phyloP scores from a whole-genome alignment of 805 yeast genomes.

The Lipomyces yamadae region DNA sequence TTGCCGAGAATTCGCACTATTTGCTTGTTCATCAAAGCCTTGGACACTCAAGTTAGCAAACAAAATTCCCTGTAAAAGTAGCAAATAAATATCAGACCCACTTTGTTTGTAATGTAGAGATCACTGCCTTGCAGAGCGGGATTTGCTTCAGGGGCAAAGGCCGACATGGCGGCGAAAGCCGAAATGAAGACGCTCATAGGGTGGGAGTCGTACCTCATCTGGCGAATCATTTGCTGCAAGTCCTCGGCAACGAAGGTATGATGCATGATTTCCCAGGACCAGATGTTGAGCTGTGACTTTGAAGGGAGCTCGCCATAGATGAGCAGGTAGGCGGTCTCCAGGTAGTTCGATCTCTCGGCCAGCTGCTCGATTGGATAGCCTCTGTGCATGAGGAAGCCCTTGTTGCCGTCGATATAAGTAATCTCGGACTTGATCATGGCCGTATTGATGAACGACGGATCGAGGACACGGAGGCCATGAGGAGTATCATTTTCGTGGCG shows the following conservation, averaged over 20 bases:
- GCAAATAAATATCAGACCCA: not conserved
- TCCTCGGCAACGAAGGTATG: conserved; percentile 37
- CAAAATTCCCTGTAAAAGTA: not conserved
- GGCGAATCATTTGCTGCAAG: conserved; percentile 28
- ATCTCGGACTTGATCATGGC: conserved; percentile 36
- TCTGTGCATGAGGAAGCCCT: conserved; percentile 36
- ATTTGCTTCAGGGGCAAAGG: conserved; percentile 37
- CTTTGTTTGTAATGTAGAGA: conserved; percentile 22
- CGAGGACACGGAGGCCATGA: conserved; percentile 34
- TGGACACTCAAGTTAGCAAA: conserved; percentile 8
- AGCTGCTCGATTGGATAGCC: conserved; percentile 38
- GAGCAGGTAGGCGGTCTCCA: conserved; percentile 36
- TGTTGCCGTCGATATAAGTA: conserved; percentile 37
- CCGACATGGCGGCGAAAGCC: conserved; percentile 36
- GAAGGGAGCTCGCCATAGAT: conserved; percentile 37
- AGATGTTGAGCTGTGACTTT: conserved; percentile 20
- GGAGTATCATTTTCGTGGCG: conserved; percentile 35
- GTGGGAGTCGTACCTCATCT: conserved; percentile 37
- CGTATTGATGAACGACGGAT: conserved; percentile 35
- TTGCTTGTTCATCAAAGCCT: conserved; percentile 35
- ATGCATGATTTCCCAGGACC: conserved; percentile 36
- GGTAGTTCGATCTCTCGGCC: conserved; percentile 33
- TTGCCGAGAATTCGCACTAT: conserved; percentile 36
- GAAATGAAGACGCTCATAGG: conserved; percentile 35
- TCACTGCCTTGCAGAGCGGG: conserved; percentile 34